Conservation (phyloP, 768 basidiomycete species). For the Austroboletus eburneus region DNA sequence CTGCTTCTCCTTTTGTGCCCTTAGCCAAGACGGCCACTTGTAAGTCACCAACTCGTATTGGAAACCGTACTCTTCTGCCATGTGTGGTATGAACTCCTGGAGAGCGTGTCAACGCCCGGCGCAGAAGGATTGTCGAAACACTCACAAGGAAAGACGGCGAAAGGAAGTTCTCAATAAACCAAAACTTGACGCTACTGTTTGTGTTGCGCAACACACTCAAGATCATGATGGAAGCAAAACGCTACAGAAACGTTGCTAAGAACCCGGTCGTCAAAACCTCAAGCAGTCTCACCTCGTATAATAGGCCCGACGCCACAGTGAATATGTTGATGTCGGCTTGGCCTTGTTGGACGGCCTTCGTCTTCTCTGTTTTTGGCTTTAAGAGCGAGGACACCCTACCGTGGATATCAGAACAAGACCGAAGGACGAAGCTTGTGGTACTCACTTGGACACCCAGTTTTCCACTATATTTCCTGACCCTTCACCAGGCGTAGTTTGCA, state of each 20-base stretch:
- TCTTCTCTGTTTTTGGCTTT: constrained; percentile 23
- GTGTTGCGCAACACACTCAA: constrained; percentile 94
- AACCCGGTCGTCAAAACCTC: not conserved
- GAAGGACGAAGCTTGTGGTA: not conserved
- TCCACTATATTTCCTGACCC: constrained; percentile 41
- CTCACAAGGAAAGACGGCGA: constrained; percentile 92
- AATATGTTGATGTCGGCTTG: constrained; percentile 98
- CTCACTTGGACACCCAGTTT: constrained; percentile 50
- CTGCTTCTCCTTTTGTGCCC: constrained; percentile 97
- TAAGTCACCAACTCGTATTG: constrained; percentile 97
- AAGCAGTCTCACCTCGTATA: constrained; percentile 77
- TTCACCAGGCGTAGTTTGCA: constrained; percentile 28
- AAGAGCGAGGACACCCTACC: constrained; percentile 46
- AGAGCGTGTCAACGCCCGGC: not conserved
- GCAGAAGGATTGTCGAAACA: constrained; percentile 4
- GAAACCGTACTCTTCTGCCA: constrained; percentile 89
- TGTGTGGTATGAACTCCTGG: constrained; percentile 92
- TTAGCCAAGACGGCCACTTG: constrained; percentile 98
- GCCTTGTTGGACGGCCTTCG: constrained; percentile 16
- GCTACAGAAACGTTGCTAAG: constrained; percentile 41
- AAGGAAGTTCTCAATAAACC: constrained; percentile 99
- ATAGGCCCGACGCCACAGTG: constrained; percentile 93
- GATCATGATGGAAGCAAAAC: constrained; percentile 98
- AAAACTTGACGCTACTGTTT: constrained; percentile 94
- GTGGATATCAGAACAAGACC: constrained; percentile 2